Conservation (phyloP, 2,329 filamentous ascomycete genomes). For the Fusarium ambrosium region DNA sequence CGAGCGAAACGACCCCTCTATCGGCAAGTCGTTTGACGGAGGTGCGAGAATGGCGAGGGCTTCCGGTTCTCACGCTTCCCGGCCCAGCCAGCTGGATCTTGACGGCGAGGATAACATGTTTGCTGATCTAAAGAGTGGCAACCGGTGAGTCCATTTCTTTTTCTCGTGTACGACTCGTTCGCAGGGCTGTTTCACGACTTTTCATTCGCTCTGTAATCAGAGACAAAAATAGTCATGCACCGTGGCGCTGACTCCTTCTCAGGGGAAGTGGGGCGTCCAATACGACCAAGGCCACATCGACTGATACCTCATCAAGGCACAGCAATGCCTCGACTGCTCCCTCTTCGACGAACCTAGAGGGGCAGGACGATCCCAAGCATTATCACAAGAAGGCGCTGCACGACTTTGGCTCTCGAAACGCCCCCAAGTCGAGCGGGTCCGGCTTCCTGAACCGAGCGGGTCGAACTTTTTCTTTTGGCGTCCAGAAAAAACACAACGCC, state of each 20-base stretch:
- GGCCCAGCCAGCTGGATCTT: conserved; percentile 53
- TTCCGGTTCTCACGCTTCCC: conserved; percentile 54
- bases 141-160: conserved; percentile 62
- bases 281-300: conserved; percentile 71
- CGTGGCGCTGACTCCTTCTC: conserved; percentile 54
- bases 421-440: conserved; percentile 63
- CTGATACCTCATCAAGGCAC: conserved; percentile 72
- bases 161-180: conserved; percentile 36
- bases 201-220: conserved; percentile 27
- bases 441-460: conserved; percentile 69
- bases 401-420: conserved; percentile 54
- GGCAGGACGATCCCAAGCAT: conserved; percentile 49
- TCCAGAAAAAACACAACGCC: conserved; percentile 63
- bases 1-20: conserved; percentile 63
- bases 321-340: conserved; percentile 73
- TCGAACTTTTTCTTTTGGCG: conserved; percentile 72
- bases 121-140: conserved; percentile 65
- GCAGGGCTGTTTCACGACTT: conserved; percentile 34
- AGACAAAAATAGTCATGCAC: conserved; percentile 47
- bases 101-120: conserved; percentile 72
- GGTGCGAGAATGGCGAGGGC: conserved; percentile 60
- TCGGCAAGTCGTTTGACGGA: conserved; percentile 65
- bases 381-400: conserved; percentile 55
- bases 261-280: conserved; percentile 73
- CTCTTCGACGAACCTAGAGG: conserved; percentile 64